Evolutionary conservation across 345 rosid species (phyloP).

Genomic region (Noccaea bulbosa): DNA sequence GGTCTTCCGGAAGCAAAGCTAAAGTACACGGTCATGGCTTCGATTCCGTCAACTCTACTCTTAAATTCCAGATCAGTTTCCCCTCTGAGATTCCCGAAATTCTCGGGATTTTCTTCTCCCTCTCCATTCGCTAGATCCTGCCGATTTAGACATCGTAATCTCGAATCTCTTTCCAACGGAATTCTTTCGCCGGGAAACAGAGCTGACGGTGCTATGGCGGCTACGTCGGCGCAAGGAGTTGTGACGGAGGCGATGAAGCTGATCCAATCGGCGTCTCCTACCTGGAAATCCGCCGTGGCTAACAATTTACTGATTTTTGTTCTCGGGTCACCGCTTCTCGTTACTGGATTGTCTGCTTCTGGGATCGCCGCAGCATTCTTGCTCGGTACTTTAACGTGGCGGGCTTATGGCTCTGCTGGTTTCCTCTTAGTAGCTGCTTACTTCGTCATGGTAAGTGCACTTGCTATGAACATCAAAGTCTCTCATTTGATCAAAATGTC

Average conservation of each 20-base stretch:
- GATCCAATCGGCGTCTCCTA: constrained; percentile 65
- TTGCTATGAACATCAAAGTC: not conserved
- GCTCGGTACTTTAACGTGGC: constrained; percentile 93
- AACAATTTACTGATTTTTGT: constrained; percentile 75
- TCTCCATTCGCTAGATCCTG: constrained; percentile 32
- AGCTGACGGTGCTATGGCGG: constrained; percentile 27
- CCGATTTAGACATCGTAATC: constrained; percentile 20
- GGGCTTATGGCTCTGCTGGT: constrained; percentile 87
- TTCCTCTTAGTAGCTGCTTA: constrained; percentile 85
- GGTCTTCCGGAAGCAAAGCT: constrained; percentile 10
- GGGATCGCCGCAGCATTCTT: constrained; percentile 88
- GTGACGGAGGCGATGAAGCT: constrained; percentile 59
- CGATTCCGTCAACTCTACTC: constrained; percentile 46
- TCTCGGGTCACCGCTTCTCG: constrained; percentile 74
- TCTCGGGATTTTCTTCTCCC: constrained; percentile 22
- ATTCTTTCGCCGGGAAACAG: constrained; percentile 40
- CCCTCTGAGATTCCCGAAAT: constrained; percentile 27
- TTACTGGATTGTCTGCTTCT: constrained; percentile 73
- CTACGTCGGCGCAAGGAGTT: constrained; percentile 49
- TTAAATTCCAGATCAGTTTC: constrained; percentile 32
- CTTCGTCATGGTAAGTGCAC: constrained; percentile 61
- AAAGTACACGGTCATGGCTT: constrained; percentile 46
- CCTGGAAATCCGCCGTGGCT: constrained; percentile 83
- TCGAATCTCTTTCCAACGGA: constrained; percentile 39
- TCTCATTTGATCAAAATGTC: not conserved